Percentiles rank a stretch among this genome's conserved stretches.
Conservation (phyloP, 495 filamentous ascomycete genomes). For the Emericellopsis terricola region DNA sequence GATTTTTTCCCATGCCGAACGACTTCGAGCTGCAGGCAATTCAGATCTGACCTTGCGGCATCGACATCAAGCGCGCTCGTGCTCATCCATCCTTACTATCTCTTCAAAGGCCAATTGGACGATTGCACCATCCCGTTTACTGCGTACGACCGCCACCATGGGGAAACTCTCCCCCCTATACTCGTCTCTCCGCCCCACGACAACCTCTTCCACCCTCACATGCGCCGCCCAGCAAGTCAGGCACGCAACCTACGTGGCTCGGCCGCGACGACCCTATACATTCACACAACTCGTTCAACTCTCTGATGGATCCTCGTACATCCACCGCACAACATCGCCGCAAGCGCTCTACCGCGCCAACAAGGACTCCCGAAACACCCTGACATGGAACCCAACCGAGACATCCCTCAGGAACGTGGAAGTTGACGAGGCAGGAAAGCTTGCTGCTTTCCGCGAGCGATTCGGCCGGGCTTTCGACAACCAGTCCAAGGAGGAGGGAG, state of each 20-base stretch:
- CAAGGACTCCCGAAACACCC: conserved; percentile 76
- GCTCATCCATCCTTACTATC: no score
- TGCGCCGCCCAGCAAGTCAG: conserved; percentile 30
- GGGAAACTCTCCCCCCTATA: conserved; percentile 11
- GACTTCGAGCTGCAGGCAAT: no score
- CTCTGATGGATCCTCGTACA: conserved; percentile 78
- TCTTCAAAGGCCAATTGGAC: no score
- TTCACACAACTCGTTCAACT: conserved; percentile 93
- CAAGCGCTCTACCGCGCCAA: conserved; percentile 52
- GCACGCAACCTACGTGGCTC: conserved; percentile 76
- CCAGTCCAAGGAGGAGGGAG: conserved; percentile 7
- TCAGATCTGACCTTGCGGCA: no score
- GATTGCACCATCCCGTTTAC: no score
- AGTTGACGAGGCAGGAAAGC: conserved; percentile 82
- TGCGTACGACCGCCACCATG: conserved; percentile 6
- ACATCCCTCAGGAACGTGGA: conserved; percentile 71
- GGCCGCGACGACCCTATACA: conserved; percentile 79
- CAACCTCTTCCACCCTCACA: conserved; percentile 5
- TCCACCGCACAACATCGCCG: conserved; percentile 76
- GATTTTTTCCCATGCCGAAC: no score
- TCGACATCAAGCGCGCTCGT: no score
- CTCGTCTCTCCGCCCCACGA: no score
- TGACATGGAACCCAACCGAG: conserved; percentile 75
- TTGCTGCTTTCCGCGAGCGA: conserved; percentile 65
- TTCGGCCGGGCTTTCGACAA: conserved; percentile 74